Conservation (phyloP, 441 rosid genomes). For the Macaranga tanarius region DNA sequence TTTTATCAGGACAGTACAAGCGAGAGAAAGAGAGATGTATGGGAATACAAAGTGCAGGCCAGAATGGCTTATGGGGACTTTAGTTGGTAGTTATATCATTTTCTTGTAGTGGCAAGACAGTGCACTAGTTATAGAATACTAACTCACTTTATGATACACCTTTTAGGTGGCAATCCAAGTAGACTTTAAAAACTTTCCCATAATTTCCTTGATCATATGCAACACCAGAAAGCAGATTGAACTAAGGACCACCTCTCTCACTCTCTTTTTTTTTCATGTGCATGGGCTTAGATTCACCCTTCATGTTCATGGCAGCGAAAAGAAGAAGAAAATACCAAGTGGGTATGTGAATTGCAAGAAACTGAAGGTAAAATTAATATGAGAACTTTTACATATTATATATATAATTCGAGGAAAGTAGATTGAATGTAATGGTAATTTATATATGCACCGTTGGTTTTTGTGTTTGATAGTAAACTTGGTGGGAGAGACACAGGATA, state of each 20-base stretch:
- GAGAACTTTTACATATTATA: neutral
- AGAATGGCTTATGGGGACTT: slow-evolving; percentile 15
- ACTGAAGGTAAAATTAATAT: neutral
- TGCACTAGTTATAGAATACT: slow-evolving; percentile 19
- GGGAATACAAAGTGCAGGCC: slow-evolving; percentile 12
- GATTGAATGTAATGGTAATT: slow-evolving; percentile 4
- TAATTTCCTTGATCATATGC: slow-evolving; percentile 17
- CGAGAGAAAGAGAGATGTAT: slow-evolving; percentile 12
- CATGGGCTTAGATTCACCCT: slow-evolving; percentile 11
- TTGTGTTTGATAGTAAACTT: slow-evolving; percentile 13
- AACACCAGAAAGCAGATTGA: slow-evolving; percentile 15
- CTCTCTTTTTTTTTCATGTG: neutral
- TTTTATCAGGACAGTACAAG: neutral
- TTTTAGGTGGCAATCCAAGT: slow-evolving; percentile 14
- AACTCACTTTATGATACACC: slow-evolving; percentile 17
- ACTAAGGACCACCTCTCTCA: slow-evolving; percentile 7
- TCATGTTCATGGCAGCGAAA: slow-evolving; percentile 17
- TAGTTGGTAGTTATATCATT: slow-evolving; percentile 10
- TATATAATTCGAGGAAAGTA: slow-evolving; percentile 1
- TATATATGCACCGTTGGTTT: neutral
- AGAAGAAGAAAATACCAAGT: slow-evolving; percentile 1
- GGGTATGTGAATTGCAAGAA: neutral
- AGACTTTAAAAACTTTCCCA: slow-evolving; percentile 12
- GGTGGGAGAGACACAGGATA: slow-evolving; percentile 27
- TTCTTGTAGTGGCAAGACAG: slow-evolving; percentile 20